Percentiles rank a stretch among this genome's conserved stretches.
These are phyloP conservation scores for Boletus rufocinnamomeus DNA, from an alignment of 768 basidiomycete species.

Conservation along the genomic window DNA sequence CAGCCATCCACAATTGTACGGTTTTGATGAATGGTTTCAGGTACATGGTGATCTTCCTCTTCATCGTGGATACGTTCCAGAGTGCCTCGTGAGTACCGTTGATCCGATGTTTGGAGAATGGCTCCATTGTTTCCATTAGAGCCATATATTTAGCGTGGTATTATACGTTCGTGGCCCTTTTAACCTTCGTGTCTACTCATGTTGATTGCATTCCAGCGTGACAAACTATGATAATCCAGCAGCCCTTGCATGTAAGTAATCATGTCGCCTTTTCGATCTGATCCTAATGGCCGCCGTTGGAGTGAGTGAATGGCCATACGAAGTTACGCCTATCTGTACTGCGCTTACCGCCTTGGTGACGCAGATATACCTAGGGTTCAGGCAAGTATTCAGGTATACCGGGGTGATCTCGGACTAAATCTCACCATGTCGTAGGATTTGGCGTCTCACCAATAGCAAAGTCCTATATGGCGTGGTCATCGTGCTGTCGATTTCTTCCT, in stretches of 20 bases:
- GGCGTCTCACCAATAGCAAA: not conserved
- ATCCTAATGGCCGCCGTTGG: not conserved
- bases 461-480: not conserved
- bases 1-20: no score
- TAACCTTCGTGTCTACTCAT: not conserved
- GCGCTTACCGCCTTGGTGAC: constrained; percentile 50
- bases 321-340: constrained; percentile 50
- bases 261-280: not conserved
- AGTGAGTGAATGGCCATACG: constrained; percentile 44
- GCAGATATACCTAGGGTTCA: constrained; percentile 48
- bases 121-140: not conserved
- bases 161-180: constrained; percentile 12
- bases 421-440: not conserved
- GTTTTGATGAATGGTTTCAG: not conserved
- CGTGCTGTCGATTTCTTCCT: not conserved
- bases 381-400: constrained; percentile 32
- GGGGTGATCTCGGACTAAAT: no score
- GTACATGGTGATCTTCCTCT: constrained; percentile 20
- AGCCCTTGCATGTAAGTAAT: not conserved
- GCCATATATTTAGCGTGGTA: constrained; percentile 22
- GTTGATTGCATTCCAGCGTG: not conserved
- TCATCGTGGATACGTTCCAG: constrained; percentile 24
- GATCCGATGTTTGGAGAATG: not conserved
- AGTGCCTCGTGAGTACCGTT: constrained; percentile 18
- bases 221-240: not conserved